A percentile compares a stretch with the other conserved stretches of the same genome.
Conservation (phyloP, 2,329 filamentous ascomycete genomes). For the Pseudocercospora ulei region DNA sequence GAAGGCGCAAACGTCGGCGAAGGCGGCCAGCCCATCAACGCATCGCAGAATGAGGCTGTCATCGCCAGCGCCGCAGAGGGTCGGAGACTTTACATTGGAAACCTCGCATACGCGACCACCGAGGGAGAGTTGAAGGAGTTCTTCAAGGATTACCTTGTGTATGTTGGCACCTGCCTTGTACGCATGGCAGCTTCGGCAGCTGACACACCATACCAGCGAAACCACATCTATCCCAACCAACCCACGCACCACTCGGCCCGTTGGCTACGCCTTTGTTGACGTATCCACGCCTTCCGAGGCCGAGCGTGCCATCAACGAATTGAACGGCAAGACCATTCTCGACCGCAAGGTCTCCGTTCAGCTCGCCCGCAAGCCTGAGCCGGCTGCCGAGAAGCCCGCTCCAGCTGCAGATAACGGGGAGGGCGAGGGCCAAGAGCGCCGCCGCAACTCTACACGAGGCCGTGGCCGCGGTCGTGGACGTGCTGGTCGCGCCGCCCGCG, state of each 20-base stretch:
- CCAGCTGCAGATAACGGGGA: conserved; percentile 62
- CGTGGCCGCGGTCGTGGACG: conserved; percentile 52
- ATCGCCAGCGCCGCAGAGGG: conserved; percentile 96
- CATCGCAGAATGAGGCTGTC: conserved; percentile 76
- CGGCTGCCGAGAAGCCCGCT: conserved; percentile 68
- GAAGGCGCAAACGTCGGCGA: conserved; percentile 46
- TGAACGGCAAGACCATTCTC: conserved; percentile 94
- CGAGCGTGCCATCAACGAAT: conserved; percentile 85
- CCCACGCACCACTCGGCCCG: conserved; percentile 93
- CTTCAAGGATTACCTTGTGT: conserved; percentile 99
- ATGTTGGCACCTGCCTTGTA: conserved; percentile 44
- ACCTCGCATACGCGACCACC: conserved; percentile 99
- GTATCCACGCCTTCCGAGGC: conserved; percentile 90
- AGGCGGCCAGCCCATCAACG: conserved; percentile 57
- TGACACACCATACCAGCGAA: conserved; percentile 54
- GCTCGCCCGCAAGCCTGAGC: conserved; percentile 93
- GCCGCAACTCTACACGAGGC: conserved; percentile 48
- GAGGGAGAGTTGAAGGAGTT: conserved; percentile 99
- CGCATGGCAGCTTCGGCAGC: conserved; percentile 5
- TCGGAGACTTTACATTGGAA: conserved; percentile 98
- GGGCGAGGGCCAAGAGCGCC: conserved; percentile 55
- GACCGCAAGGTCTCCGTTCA: conserved; percentile 99
- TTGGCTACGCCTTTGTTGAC: conserved; percentile 98
- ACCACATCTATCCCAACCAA: conserved; percentile 99
- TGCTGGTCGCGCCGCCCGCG: conserved; percentile 51